Evolutionary conservation across 495 filamentous ascomycete genomes (phyloP), one percentile per base, ranked within the genome.

Genomic region (Aspergillus conjunctus): DNA sequence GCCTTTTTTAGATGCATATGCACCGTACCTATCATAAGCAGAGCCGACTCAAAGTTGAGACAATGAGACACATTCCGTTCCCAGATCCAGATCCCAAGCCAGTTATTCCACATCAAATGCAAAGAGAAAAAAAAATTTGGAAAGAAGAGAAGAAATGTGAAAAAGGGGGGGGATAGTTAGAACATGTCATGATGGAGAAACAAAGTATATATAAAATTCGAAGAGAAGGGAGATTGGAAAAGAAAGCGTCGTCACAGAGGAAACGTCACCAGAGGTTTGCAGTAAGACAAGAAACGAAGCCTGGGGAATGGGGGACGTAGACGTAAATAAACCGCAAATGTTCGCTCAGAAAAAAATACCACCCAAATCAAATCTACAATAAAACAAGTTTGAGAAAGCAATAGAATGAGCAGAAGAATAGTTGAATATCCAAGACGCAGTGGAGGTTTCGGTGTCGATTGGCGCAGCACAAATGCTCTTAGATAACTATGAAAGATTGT

Each of bases 351-450:
- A 32, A 53, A 58, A 14, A 61, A 63, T 32, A 54, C 58, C 51
- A 60, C 61, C 63, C 58, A 48, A 45, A 62, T 51, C 39, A 65
- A 45, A 49, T 65, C 63, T 63, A 66, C 52, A 61, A 44, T 62
- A 60, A 56, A 56, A 26, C 44, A 56, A 21, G 34, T 17, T 20
- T 18, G 10, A 39, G 11, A 37, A 33, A 52, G n/a, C 15, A 37
- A 20, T n/a, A 22, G 26, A 54, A 12, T 18, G 39, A 4, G 9
- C 17, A 44, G 26, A 57, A 53, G 51, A 50, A 33, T 50, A 43
- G 52, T 41, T 22, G 22, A 51, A 51, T 46, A 55, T 64, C 58
- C 63, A 66, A 61, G 64, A 21, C 51, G 32, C 14, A 8, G 39
- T 34, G 30, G 17, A 30, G 34, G 32, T 17, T 14, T 18, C 17